Evolutionary conservation across 768 basidiomycete species (phyloP).

Genomic region (Tulasnella sp.): DNA sequence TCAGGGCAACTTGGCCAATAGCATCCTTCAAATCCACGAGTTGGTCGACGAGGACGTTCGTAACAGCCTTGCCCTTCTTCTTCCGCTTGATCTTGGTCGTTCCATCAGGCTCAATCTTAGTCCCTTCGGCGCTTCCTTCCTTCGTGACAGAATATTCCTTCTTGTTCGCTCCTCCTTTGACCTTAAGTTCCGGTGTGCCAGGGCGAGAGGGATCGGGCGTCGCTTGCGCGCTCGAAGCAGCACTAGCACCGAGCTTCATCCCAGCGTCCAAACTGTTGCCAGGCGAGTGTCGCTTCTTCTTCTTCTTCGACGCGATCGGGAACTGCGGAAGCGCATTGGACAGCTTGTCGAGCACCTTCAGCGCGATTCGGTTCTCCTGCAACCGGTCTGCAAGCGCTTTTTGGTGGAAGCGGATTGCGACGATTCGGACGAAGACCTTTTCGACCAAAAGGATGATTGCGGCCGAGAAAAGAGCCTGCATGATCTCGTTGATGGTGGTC

Average conservation of each 20-base stretch:
- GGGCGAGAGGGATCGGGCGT: slow-evolving; percentile 20
- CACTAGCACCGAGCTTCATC: not conserved
- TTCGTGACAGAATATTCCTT: not conserved
- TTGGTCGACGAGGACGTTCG: slow-evolving; percentile 68
- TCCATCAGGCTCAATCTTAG: not conserved
- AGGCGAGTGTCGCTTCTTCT: slow-evolving; percentile 33
- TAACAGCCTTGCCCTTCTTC: slow-evolving; percentile 46
- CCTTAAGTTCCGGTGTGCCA: slow-evolving; percentile 20
- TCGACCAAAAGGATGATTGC: slow-evolving; percentile 49
- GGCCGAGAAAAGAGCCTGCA: slow-evolving; percentile 57
- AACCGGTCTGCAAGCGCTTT: slow-evolving; percentile 72
- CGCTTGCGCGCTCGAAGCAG: not conserved
- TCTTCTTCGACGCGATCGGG: slow-evolving; percentile 34
- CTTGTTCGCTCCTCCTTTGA: slow-evolving; percentile 14
- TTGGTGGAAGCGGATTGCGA: slow-evolving; percentile 77
- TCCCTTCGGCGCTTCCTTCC: not conserved
- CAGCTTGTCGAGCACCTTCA: slow-evolving; percentile 65
- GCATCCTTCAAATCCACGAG: slow-evolving; percentile 49
- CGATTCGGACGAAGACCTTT: slow-evolving; percentile 64
- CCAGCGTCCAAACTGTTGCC: not conserved
- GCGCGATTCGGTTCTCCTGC: slow-evolving; percentile 62
- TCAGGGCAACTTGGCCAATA: slow-evolving; percentile 67
- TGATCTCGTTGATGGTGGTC: slow-evolving; percentile 62
- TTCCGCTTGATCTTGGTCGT: slow-evolving; percentile 19
- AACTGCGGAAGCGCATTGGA: slow-evolving; percentile 56